Evolutionary conservation across 257 asterid genomes (phyloP), one percentile per base, ranked within the genome.

Genomic region (Paraleonurus japonicus): DNA sequence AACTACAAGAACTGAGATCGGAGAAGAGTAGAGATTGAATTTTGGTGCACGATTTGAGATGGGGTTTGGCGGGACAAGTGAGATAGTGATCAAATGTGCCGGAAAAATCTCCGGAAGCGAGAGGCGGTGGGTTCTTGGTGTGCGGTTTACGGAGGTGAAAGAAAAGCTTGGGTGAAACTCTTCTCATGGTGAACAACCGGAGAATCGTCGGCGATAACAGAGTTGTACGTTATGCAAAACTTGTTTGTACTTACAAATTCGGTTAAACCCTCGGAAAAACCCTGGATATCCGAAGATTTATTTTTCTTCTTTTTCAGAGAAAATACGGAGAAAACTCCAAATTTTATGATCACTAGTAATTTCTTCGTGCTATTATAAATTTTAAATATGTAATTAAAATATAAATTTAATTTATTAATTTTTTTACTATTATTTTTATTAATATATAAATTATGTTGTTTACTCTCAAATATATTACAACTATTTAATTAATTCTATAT

Each of bases 131-230:
- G 57, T 70, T 12, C 74, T 47, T 79, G 70, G 85, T 13, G 75
- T 41, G 75, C 45, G 76, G 73, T 24, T 81, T 87, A 9, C 48
- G 84, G 20, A 89, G 83, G 64, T 65, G 82, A 26, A 68, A 62
- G 61, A 82, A 69, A 47, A 87, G 68, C 37, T 72, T 80, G 43
- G 87, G 80, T 26, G 93, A 78, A 82, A 83, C 87, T 85, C 85
- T 82, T 82, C 90, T 85, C 98, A 88, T 92, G 84, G 77, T 54
- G 79, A 43, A 37, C 24, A 24, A 37, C 60, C 23, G 7, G 30
- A 13, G 69, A 75, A 11, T 28, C 28, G 22, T 10, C n/a, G 43
- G 55, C 65, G 23, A 17, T 17, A 20, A 17, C 48, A 51, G 62
- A 35, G 37, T 12, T 45, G 13, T 7, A 59, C 61, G 23, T 72